phyloP scores from a whole-genome alignment of 1,139 yeast genomes.

The Debaryomyces singareniensis region DNA sequence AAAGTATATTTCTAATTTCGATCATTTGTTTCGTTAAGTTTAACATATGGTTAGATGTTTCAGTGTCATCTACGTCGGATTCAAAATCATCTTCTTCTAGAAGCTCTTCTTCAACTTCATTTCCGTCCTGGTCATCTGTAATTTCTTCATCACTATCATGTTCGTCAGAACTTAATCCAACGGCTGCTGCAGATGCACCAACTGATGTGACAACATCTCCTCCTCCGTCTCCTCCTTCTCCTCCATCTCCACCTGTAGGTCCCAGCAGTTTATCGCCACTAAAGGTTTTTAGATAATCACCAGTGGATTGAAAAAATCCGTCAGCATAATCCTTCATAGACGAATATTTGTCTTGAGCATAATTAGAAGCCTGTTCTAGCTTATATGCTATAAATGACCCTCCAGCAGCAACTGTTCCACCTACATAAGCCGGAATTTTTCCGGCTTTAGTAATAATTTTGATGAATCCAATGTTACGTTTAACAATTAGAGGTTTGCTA shows the following conservation, averaged over 20 bases:
- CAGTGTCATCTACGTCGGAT: slow-evolving; percentile 40
- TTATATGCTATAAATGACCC: slow-evolving; percentile 90
- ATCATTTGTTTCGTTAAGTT: slow-evolving; percentile 92
- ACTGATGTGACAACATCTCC: slow-evolving; percentile 34
- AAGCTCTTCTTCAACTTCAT: slow-evolving; percentile 23
- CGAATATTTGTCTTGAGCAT: slow-evolving; percentile 59
- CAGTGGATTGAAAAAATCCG: slow-evolving; percentile 38
- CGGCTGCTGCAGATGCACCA: slow-evolving; percentile 44
- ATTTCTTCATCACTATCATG: slow-evolving; percentile 16
- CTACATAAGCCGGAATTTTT: slow-evolving; percentile 71
- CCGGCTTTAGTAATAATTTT: slow-evolving; percentile 40
- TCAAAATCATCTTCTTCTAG: slow-evolving; percentile 30
- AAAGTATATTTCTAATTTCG: slow-evolving; percentile 77
- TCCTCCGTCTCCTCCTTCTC: slow-evolving; percentile 23
- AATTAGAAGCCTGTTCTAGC: slow-evolving; percentile 77
- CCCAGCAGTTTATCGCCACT: slow-evolving; percentile 4
- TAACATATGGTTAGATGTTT: slow-evolving; percentile 71
- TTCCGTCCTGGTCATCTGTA: slow-evolving; percentile 10
- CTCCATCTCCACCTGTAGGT: slow-evolving; percentile 16
- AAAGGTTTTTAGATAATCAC: slow-evolving; percentile 31
- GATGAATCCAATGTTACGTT: slow-evolving; percentile 39
- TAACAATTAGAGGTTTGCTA: slow-evolving; percentile 1
- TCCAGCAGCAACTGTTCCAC: slow-evolving; percentile 91
- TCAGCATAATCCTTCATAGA: slow-evolving; percentile 55
- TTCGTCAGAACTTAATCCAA: slow-evolving; percentile 21